Percentiles rank a stretch among this genome's conserved stretches.
Evolutionary conservation across 192 early-diverging fungal species (phyloP).

Genomic region (Fimicolochytrium jonesii): DNA sequence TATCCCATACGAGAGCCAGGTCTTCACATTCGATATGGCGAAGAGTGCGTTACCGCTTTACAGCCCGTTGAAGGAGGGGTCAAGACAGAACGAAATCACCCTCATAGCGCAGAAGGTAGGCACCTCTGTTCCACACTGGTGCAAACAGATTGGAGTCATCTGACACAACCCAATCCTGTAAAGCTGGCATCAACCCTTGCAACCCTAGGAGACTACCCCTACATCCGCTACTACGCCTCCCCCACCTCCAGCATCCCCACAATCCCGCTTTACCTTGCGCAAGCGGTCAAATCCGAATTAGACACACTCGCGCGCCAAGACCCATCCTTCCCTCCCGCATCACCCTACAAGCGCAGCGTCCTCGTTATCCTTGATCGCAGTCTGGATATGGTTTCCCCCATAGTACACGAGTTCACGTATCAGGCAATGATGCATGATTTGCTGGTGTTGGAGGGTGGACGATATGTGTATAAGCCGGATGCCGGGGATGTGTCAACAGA

Average conservation of each 20-base stretch:
- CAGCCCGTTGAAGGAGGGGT: conserved; percentile 53
- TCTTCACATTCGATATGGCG: conserved; percentile 69
- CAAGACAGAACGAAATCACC: conserved; percentile 47
- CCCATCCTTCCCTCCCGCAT: conserved; percentile 50
- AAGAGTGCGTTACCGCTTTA: conserved; percentile 62
- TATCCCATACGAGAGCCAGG: conserved; percentile 52
- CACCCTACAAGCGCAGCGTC: conserved; percentile 56
- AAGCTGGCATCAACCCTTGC: conserved; percentile 85
- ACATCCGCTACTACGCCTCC: conserved; percentile 86
- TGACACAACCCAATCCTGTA: too few species aligned
- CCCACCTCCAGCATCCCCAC: conserved; percentile 66
- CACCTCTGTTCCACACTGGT: too few species aligned
- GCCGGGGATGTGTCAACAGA: not conserved
- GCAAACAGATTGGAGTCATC: too few species aligned
- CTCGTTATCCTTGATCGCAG: conserved; percentile 89
- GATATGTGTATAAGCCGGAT: conserved; percentile 23
- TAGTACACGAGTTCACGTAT: conserved; percentile 98
- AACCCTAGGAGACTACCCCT: conserved; percentile 84
- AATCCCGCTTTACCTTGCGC: conserved; percentile 69
- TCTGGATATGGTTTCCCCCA: conserved; percentile 83
- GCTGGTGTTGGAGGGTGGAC: conserved; percentile 47
- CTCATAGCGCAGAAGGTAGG: conserved; percentile 48
- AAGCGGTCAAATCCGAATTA: conserved; percentile 76
- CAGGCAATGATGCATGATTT: conserved; percentile 98
- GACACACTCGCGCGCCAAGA: conserved; percentile 70